phyloP scores from a whole-genome alignment of 2,329 filamentous ascomycete species.

The Pyricularia grisea region DNA sequence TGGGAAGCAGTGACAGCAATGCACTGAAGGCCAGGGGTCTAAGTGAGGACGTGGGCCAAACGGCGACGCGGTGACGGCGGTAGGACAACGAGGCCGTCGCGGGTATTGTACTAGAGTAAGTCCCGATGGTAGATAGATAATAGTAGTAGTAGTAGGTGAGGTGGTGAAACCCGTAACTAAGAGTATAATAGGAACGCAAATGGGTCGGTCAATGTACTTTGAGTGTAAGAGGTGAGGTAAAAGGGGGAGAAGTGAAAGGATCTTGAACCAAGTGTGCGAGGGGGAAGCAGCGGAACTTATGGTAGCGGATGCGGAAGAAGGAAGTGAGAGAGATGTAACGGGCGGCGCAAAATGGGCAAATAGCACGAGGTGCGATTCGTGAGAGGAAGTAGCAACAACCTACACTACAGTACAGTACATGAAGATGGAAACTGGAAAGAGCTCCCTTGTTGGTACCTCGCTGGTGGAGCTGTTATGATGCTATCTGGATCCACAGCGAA shows the following conservation, averaged over 20 bases:
- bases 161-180: conserved; percentile 5
- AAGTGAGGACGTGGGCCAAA: background rate
- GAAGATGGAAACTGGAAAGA: background rate
- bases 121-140: conserved; percentile 1
- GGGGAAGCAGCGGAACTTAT: conserved; percentile 4
- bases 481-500: background rate
- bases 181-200: background rate
- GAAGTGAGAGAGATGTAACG: conserved; percentile 3
- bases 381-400: conserved; percentile 10
- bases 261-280: background rate
- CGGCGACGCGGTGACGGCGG: background rate
- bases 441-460: background rate
- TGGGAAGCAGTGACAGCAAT: background rate
- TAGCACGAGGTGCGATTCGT: conserved; percentile 10
- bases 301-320: conserved; percentile 1
- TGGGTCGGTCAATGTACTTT: background rate
- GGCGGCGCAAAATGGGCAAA: conserved; percentile 4
- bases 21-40: background rate
- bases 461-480: background rate
- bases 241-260: background rate
- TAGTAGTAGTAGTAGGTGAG: background rate
- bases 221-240: background rate
- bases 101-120: background rate
- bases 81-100: background rate
- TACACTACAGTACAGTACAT: background rate